A percentile compares a stretch with the other conserved stretches of the same genome.
Evolutionary conservation across 768 basidiomycete species (phyloP).

Genomic region (Hygrocybe coccinea): DNA sequence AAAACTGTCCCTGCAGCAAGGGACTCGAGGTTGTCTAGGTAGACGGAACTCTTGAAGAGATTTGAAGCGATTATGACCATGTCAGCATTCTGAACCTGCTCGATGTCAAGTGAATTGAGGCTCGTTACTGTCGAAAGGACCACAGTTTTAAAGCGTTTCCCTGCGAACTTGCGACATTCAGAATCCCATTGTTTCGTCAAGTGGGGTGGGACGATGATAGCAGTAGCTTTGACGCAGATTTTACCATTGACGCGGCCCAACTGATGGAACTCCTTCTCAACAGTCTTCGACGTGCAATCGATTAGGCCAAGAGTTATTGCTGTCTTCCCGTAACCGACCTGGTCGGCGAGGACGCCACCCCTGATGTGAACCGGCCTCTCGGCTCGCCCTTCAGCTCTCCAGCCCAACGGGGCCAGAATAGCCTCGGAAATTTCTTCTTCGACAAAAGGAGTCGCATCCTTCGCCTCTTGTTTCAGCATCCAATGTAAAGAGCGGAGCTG

Average conservation of each 20-base stretch:
- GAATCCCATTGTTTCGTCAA: conserved; percentile 85
- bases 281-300: conserved; percentile 57
- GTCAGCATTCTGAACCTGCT: conserved; percentile 75
- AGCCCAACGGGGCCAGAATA: conserved; percentile 76
- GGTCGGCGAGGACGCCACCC: conserved; percentile 91
- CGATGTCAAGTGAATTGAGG: conserved; percentile 67
- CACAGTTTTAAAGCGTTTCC: conserved; percentile 55
- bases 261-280: conserved; percentile 54
- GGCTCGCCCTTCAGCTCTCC: conserved; percentile 92
- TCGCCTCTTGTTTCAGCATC: conserved; percentile 82
- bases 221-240: conserved; percentile 73
- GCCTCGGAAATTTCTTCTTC: conserved; percentile 96
- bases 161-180: conserved; percentile 79
- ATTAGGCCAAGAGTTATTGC: conserved; percentile 90
- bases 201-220: conserved; percentile 86
- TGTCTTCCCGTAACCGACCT: conserved; percentile 97
- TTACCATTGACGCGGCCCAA: conserved; percentile 52
- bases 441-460: conserved; percentile 63
- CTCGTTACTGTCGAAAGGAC: conserved; percentile 64
- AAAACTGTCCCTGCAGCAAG: conserved; percentile 65
- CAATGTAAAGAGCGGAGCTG: conserved; percentile 87
- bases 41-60: conserved; percentile 75
- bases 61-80: conserved; percentile 82
- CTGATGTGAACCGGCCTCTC: conserved; percentile 68
- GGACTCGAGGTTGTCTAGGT: conserved; percentile 68